Conservation (phyloP, 257 asterid species). For the Lithospermum erythrorhizon region DNA sequence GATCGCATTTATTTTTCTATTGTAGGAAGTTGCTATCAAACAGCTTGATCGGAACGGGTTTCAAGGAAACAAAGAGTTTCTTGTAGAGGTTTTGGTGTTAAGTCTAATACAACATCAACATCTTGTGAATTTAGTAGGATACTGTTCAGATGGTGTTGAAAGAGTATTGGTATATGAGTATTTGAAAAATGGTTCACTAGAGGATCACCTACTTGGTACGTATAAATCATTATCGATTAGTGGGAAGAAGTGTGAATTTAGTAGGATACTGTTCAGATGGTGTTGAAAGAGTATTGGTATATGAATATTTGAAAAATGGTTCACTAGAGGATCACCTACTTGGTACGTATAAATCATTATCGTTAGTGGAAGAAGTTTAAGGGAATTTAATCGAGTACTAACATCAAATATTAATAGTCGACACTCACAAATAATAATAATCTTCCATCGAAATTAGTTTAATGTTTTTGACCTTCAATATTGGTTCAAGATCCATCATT, state of each 20-base stretch:
- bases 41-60: conserved; percentile 67
- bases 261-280: conserved; percentile 77
- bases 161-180: conserved; percentile 56
- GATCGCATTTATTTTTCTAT: neutral
- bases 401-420: too few species aligned
- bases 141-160: conserved; percentile 69
- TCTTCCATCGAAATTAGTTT: too few species aligned
- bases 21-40: conserved; percentile 69
- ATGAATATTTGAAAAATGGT: conserved; percentile 55
- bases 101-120: conserved; percentile 65
- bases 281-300: conserved; percentile 55
- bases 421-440: too few species aligned
- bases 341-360: conserved; percentile 22
- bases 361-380: too few species aligned
- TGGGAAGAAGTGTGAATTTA: conserved; percentile 46
- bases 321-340: conserved; percentile 65
- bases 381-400: conserved; percentile 60
- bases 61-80: conserved; percentile 69
- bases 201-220: conserved; percentile 63
- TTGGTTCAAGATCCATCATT: too few species aligned
- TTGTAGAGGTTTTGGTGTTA: conserved; percentile 68
- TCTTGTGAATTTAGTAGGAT: conserved; percentile 63
- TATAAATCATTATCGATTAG: neutral
- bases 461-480: too few species aligned
- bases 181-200: conserved; percentile 58